Percentiles rank a stretch among this genome's conserved stretches.
Conservation (phyloP, 2,329 filamentous ascomycete genomes). For the Calonectria pseudoturangicola region DNA sequence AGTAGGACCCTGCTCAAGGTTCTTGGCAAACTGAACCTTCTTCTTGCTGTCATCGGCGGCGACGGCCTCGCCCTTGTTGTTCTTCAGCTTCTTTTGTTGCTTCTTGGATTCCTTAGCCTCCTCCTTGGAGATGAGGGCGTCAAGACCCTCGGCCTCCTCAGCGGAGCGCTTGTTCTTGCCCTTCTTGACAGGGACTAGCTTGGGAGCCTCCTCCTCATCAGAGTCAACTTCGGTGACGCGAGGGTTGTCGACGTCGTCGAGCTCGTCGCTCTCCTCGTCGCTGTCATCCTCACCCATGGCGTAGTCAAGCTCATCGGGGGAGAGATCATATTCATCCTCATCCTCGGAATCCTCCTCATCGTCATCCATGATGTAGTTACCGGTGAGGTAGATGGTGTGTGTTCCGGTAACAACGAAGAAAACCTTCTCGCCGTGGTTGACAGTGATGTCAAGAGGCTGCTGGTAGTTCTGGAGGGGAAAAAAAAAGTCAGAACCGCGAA, state of each 20-base stretch:
- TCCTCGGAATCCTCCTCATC: slow-evolving; percentile 79
- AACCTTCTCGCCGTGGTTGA: slow-evolving; percentile 90
- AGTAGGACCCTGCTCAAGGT: slow-evolving; percentile 97
- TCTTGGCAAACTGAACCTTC: slow-evolving; percentile 99
- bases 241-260: slow-evolving; percentile 85
- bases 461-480: slow-evolving; percentile 84
- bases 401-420: slow-evolving; percentile 95
- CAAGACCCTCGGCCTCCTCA: slow-evolving; percentile 83
- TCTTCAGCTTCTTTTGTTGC: slow-evolving; percentile 98
- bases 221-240: slow-evolving; percentile 87
- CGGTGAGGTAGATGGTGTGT: slow-evolving; percentile 93
- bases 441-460: slow-evolving; percentile 94
- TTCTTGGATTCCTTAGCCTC: slow-evolving; percentile 93
- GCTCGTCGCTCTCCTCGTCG: slow-evolving; percentile 83
- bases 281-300: slow-evolving; percentile 83
- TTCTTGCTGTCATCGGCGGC: slow-evolving; percentile 76
- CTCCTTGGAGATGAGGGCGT: slow-evolving; percentile 89
- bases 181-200: slow-evolving; percentile 76
- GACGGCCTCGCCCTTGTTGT: slow-evolving; percentile 95
- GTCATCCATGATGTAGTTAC: slow-evolving; percentile 92
- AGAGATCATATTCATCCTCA: slow-evolving; percentile 86
- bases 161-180: slow-evolving; percentile 97
- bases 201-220: slow-evolving; percentile 82
- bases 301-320: slow-evolving; percentile 86
- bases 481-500: slow-evolving; percentile 52